Evolutionary conservation across 208 protist genomes (phyloP).

Genomic region (Leishmania guyanensis): DNA sequence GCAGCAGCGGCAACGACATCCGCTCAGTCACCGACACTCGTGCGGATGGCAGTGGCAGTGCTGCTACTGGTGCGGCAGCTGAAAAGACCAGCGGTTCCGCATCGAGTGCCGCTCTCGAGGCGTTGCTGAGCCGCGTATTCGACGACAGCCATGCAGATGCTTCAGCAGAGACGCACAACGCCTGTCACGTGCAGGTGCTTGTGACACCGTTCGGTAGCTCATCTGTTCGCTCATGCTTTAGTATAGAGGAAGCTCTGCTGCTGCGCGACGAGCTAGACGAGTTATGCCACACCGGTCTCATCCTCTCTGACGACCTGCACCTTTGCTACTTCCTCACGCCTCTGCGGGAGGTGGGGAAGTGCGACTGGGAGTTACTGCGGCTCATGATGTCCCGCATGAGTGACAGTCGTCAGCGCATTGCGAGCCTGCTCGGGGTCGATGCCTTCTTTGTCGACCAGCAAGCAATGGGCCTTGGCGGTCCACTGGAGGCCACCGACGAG

Average conservation of each 20-base stretch:
- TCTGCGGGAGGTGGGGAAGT: constrained; percentile 71
- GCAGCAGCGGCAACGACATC: background rate
- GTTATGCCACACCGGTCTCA: constrained; percentile 70
- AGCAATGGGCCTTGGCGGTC: constrained; percentile 59
- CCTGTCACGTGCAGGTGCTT: constrained; percentile 5
- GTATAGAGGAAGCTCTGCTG: constrained; percentile 74
- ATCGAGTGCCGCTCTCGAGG: background rate
- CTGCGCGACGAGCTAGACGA: constrained; percentile 72
- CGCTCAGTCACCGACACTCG: background rate
- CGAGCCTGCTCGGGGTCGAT: constrained; percentile 71
- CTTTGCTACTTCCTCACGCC: constrained; percentile 91
- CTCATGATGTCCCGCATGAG: constrained; percentile 60
- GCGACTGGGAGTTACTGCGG: constrained; percentile 78
- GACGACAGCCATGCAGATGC: background rate
- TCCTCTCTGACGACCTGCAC: constrained; percentile 90
- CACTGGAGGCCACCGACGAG: constrained; percentile 34
- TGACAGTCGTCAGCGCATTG: constrained; percentile 81
- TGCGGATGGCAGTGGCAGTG: background rate
- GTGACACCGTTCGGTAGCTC: constrained; percentile 78
- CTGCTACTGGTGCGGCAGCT: background rate
- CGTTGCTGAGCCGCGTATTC: background rate
- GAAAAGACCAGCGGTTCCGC: background rate
- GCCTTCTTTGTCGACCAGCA: constrained; percentile 74
- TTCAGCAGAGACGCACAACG: background rate
- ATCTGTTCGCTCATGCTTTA: constrained; percentile 83